Base-by-base conservation (phyloP, 2,329 filamentous ascomycete genomes). In the Trichoderma gracile region DNA sequence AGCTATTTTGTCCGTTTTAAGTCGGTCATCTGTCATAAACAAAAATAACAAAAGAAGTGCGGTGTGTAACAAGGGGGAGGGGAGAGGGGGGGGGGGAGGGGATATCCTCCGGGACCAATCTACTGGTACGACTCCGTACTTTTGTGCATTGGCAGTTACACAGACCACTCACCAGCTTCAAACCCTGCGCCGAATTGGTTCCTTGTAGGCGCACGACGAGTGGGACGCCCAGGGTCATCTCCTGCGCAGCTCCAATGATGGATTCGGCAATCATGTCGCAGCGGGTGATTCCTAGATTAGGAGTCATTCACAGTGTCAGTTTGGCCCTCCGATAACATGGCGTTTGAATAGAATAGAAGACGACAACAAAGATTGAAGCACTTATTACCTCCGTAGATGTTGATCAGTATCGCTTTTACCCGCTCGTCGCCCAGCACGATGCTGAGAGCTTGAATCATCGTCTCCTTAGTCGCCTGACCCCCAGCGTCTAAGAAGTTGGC, bases 401-500 rank as follows among this genome's bases (percentile, higher is more conserved):
- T 88, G 9, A 88, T 82, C 53, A 87, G 75, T 27, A 88, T 78
- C 4, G 90, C 87, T 70, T 86, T 88, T 8, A 96, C 91, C 33
- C 91, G 81, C 2, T 82, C 76, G 70, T 97, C 92, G 5, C 81
- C 79, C 52, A 92, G 79, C 19, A 97, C 86, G 14, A 93, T 83
- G 64, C 87, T 83, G 73, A 96, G 95, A 1, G 87, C 88, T 63
- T 86, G 86, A 72, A 89, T 88, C 69, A 97, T 92, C 0, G 92
- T 96, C 68, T 89, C 86, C 33, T 86, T 85, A 0, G 92, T 97
- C 0, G 93, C 93, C 75, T 96, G 95, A 42, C 93, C 93, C 30
- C 93, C 93, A 0, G 91, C 96, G 74, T 97, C 93, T 62, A 97
- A 82, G 74, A 97, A 96, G 71, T 97, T 97, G 12, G 91, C 86